Base-by-base conservation (phyloP, 176 grass and related monocot genomes). In the Triticum dicoccoides region DNA sequence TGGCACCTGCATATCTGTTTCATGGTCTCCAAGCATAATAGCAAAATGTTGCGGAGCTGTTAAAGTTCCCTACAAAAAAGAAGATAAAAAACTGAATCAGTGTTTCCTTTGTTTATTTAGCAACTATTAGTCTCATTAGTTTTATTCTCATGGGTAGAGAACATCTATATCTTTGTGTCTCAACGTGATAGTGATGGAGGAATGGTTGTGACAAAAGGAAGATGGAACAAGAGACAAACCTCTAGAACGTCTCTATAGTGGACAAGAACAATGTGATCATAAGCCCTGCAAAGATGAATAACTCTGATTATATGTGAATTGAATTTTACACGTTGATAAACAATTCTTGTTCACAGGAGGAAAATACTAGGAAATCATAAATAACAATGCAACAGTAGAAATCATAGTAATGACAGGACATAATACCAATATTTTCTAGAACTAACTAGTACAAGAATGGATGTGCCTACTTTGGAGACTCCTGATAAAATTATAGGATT, bases 211-310 rank as follows among this genome's bases (percentile, higher is more conserved):
- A 33, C 21, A 79, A 35, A 83, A 72, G 64, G 64, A 87, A 87
- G 62, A 35, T 24, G 70, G 85, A 61, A 84, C 18, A 86, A 77
- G 69, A 81, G 81, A 80, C 89, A 84, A 80, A 98, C 97, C 93
- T 96, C 90, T 13, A 39, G 42, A 78, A 89, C 85, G 80, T 96
- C 97, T 89, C 94, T 92, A 47, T 98, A 98, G 52, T 98, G 97
- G 71, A 98, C 97, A 82, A 98, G 56, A 80, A 96, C 94, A 45
- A 98, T 94, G 87, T 98, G 94, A 0, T 96, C 92, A 91, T 96
- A 96, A 76, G 76, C 87, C 90, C 97, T 98, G 93, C 78, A 98
- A 87, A 94, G 33, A 82, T 42, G 29, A 86, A 83, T 47, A 11
- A 11, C 11, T 83, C 9, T 69, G 52, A 61, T 82, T 41, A 37